Base-by-base conservation (phyloP, 192 early-diverging fungal genomes). In the Coemansia sp. region DNA sequence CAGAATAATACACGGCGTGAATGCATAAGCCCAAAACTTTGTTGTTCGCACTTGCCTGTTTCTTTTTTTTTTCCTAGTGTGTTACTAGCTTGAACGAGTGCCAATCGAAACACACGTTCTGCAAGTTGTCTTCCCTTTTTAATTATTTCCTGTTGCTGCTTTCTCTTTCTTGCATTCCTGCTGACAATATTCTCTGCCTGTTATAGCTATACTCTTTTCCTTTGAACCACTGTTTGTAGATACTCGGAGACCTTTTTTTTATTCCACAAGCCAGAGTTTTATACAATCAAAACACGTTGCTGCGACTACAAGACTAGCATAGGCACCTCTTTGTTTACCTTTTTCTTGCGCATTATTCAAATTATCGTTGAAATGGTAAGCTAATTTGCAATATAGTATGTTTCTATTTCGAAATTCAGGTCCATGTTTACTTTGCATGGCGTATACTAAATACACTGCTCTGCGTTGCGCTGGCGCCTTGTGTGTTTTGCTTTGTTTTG, bases 291-390 rank as follows among this genome's bases (percentile, higher is more conserved):
- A 25, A 7, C 48, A 26, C 9, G 48, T 26, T 51, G 16, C 25
- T 10, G 16, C 25, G 6, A 16, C 23, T 7, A 26, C 20, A 10
- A 15, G 48, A 26, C 25, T 51, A 51, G 8, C 48, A 26, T 13
- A 12, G 43, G 16, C 4, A 43, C 21, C 0, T 3, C 21, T 1
- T 51, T 51, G 48, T 51, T 51, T 51, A 26, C 48, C 15, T 51
- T 51, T 26, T 26, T 16, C 8, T 51, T 16, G 25, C 48, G 25
- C 23, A 26, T 26, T 51, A 51, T 51, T 26, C 25, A 13, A 51
- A 51, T 51, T 51, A 51, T 51, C 21, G 20, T 13, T 26, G 48
- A 51, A 51, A 51, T 51, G 48, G 48, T 51, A 51, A 51, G 48
- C 48, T 26, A 51, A 51, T 51, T 51, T 26, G 25, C 21, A 51